These are phyloP conservation scores for Rhizoclosmatium globosum DNA, from an alignment of 192 early-diverging fungal genomes.

Conservation along the genomic window DNA sequence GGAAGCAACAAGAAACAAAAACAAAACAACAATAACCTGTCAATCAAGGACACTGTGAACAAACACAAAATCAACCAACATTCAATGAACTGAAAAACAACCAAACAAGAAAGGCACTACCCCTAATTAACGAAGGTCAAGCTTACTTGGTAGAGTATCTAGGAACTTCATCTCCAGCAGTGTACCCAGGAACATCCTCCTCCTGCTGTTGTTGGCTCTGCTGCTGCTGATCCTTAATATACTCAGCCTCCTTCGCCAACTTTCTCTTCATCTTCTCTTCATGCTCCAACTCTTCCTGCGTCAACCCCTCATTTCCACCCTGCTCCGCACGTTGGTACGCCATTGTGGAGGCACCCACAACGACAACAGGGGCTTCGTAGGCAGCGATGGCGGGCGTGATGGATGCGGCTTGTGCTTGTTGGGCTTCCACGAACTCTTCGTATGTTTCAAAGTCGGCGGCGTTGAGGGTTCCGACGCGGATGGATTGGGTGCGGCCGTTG, in stretches of 20 bases:
- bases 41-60: no score
- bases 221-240: not conserved
- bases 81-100: not conserved
- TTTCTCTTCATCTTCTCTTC: constrained; percentile 10
- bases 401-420: not conserved
- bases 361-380: not conserved
- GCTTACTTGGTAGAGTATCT: not conserved
- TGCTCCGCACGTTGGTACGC: not conserved
- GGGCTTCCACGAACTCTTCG: constrained; percentile 15
- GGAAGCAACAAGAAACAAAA: no score
- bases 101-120: not conserved
- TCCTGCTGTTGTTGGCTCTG: not conserved
- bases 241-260: constrained; percentile 9
- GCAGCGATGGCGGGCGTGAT: not conserved
- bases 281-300: not conserved
- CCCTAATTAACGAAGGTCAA: not conserved
- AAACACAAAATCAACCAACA: no score
- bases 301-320: not conserved
- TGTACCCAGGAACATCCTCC: constrained; percentile 1
- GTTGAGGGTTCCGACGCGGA: not conserved
- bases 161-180: not conserved
- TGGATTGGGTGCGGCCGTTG: no score
- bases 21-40: no score
- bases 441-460: constrained; percentile 19
- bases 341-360: not conserved